Evolutionary conservation across 2,329 filamentous ascomycete species (phyloP), one percentile per base, ranked within the genome.

Genomic region (Trichoderma sp.): DNA sequence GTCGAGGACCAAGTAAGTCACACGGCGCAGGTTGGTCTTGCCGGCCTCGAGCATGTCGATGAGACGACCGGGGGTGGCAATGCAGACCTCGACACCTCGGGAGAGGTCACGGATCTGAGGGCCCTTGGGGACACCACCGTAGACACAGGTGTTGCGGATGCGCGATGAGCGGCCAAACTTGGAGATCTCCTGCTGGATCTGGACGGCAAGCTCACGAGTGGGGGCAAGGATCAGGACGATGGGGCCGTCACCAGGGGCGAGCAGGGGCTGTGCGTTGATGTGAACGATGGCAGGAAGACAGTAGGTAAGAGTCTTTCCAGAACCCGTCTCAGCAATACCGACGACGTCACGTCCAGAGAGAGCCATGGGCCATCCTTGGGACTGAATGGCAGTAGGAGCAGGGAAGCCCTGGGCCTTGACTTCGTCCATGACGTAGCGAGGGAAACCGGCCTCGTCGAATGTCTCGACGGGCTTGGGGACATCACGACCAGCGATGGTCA

Each of bases 361-460:
- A 80, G 96, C 95, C 96, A 98, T 98, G 74, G 96, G 96, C 96
- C 96, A 98, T 74, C 96, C 96, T 82, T 98, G 96, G 20, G 95
- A 97, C 84, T 99, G 96, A 82, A 99, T 98, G 74, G 96, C 92
- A 55, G 96, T 99, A 50, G 96, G 96, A 70, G 91, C 92, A 74
- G 92, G 90, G 84, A 99, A 99, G 58, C 96, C 96, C 84, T 98
- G 95, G 28, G 94, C 93, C 90, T 99, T 99, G 80, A 99, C 96
- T 82, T 99, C 96, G 79, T 93, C 95, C 89, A 99, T 96, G 74
- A 99, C 96, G 81, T 99, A 99, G 77, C 91, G 90, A 57, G 96
- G 96, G 85, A 99, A 99, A 57, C 94, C 94, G 81, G 96, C 96
- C 86, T 99, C 96, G 77, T 99, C 96, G 81, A 99, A 99, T 50